phyloP scores from a whole-genome alignment of 345 rosid genomes.

The Salix viminalis region DNA sequence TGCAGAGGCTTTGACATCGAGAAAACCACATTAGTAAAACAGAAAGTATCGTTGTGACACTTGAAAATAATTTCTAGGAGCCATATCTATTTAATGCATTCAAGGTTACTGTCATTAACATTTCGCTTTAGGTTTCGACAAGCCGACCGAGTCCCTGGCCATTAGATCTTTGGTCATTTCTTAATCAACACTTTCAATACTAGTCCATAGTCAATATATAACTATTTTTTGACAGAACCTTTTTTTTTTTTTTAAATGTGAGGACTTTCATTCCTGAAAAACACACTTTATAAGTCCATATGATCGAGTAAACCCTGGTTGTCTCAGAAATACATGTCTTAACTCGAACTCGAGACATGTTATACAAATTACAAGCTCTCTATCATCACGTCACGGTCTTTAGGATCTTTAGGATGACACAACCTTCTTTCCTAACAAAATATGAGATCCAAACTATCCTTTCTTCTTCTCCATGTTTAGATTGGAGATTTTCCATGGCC shows the following conservation, averaged over 20 bases:
- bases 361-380: fast-evolving
- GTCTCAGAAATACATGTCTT: too few species aligned
- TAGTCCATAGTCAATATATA: not conserved
- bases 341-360: too few species aligned
- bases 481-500: not conserved
- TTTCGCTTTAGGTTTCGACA: not conserved
- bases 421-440: not conserved
- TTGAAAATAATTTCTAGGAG: not conserved
- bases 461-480: not conserved
- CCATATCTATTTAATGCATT: not conserved
- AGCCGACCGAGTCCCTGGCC: not conserved
- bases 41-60: not conserved
- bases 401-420: not conserved
- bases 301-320: too few species aligned
- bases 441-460: not conserved
- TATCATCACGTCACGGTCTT: too few species aligned
- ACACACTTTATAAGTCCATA: too few species aligned
- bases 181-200: not conserved
- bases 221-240: too few species aligned
- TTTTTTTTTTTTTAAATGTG: too few species aligned
- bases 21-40: not conserved
- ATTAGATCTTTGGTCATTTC: not conserved
- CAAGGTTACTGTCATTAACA: not conserved
- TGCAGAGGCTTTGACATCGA: slow-evolving; percentile 16
- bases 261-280: too few species aligned